Evolutionary conservation across 78 protist species (phyloP), one percentile per base, ranked within the genome.

Genomic region (Andalucia godoyi): DNA sequence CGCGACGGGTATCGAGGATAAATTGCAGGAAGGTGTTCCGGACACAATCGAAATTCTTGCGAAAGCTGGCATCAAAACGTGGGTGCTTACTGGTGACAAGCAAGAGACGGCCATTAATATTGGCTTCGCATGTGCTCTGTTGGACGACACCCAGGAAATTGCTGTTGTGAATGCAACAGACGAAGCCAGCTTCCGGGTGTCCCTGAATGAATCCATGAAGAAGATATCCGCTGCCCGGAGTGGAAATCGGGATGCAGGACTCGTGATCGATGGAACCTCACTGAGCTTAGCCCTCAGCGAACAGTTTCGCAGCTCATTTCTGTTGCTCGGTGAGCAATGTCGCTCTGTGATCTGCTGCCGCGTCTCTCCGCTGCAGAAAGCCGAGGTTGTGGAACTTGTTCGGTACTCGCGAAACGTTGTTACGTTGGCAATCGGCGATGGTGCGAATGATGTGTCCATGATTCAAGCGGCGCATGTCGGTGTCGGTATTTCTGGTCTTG

Each of bases 51-150:
- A 45, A 32, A 39, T 38, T 1, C 69, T 93, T 4, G 55, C 33
- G 9, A 18, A 63, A 15, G 94, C 95, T 7, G 91, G 87, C 33
- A 39, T 86, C 30, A 57, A 43, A 41, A 18, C 89, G n/a, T 95
- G 99, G 99, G 84, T 95, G 59, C 71, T 95, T 49, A 95, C 99
- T 2, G 99, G 99, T 41, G 99, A 95, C 85, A 95, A 95, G 72
- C 79, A 57, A 43, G 97, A 91, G 77, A 93, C 99, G 0, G 99
- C 99, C 18, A 71, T 84, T 32, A 77, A 81, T 51, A 92, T 95
- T 51, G 94, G 79, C 32, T 54, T 66, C 60, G 70, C 93, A 1
- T 87, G 95, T 76, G 66, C 76, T 25, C 75, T 91, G 9, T 47
- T 85, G 40, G 54, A 64, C 55, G 32, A 66, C 33, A 12, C 10